phyloP scores from a whole-genome alignment of 2,329 filamentous ascomycete species.

The Curvularia sp. region DNA sequence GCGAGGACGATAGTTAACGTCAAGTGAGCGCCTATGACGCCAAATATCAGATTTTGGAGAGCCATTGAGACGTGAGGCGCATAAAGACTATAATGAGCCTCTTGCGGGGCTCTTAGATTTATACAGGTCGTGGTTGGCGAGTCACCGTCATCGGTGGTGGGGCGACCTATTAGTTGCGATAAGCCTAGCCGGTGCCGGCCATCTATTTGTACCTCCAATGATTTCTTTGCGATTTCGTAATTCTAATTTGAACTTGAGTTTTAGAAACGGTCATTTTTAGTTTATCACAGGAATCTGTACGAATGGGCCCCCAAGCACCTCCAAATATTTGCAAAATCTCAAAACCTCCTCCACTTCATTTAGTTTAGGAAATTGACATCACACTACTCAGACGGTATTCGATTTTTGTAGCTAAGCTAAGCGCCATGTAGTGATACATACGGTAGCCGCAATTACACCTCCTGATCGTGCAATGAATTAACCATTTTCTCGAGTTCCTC shows the following conservation, averaged over 20 bases:
- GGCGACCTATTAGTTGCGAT: conserved; percentile 17
- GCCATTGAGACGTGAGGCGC: conserved; percentile 13
- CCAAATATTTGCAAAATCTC: not conserved
- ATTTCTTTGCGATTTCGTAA: not conserved
- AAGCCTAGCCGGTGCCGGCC: not conserved
- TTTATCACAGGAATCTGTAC: no score
- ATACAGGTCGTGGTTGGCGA: conserved; percentile 18
- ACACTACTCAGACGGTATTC: not conserved
- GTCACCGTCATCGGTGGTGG: conserved; percentile 17
- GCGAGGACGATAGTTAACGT: conserved; percentile 4
- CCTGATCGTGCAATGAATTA: not conserved
- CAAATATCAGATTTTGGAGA: conserved; percentile 10
- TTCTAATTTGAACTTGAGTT: not conserved
- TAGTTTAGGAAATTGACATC: not conserved
- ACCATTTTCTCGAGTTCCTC: not conserved
- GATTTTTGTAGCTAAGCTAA: not conserved
- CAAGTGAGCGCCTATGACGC: conserved; percentile 10
- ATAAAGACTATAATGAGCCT: not conserved
- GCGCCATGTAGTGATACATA: not conserved
- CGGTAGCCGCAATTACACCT: not conserved
- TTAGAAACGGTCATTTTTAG: not conserved
- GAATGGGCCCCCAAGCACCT: not conserved
- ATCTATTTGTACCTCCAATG: not conserved
- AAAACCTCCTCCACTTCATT: not conserved
- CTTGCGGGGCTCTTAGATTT: conserved; percentile 7